Base-by-base conservation (phyloP, 192 early-diverging fungal genomes). In the Piromyces finnis region DNA sequence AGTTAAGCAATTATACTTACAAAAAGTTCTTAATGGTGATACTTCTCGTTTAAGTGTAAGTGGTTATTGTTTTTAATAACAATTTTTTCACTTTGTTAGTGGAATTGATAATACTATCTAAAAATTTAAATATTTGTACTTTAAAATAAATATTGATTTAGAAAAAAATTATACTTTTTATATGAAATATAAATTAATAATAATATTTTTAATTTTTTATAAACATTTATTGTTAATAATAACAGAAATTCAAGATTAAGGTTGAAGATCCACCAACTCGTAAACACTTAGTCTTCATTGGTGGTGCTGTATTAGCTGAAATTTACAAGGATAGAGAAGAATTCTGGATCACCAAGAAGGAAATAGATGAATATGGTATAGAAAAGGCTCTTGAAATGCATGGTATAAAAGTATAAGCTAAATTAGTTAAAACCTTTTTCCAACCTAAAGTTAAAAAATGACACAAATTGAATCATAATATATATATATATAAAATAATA, bases 231-330 rank as follows among this genome's bases (percentile, higher is more conserved):
- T n/a, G n/a, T 39, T 13, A 1, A 51, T 22, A 51, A 22, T 5
- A 22, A 79, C 81, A 96, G 94, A 98, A 94, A 89, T 95, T 99
- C 90, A 98, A 98, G 86, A 92, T 99, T 79, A 90, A 95, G 79
- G 96, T 99, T 81, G 95, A 96, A 84, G 98, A 99, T 84, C 98
- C 97, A 79, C 98, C 98, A 36, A 89, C 94, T 84, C 94, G 98
- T 85, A 97, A 95, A 85, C 97, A 99, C 84, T 96, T 96, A 93
- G 97, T 99, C 22, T 99, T 98, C 88, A 82, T 97, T 78, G 97
- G 97, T 85, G 97, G 97, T 30, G 95, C 96, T 78, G 97, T 99
- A 17, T 86, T 98, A 78, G 96, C 94, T 29, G 93, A 97, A 81
- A 94, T 97, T 77, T 94, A 97, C 94, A 95, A 97, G 87, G 86